A percentile compares a stretch with the other conserved stretches of the same genome.
phyloP scores from a whole-genome alignment of 2,329 filamentous ascomycete genomes.

The Epichloe aotearoae region DNA sequence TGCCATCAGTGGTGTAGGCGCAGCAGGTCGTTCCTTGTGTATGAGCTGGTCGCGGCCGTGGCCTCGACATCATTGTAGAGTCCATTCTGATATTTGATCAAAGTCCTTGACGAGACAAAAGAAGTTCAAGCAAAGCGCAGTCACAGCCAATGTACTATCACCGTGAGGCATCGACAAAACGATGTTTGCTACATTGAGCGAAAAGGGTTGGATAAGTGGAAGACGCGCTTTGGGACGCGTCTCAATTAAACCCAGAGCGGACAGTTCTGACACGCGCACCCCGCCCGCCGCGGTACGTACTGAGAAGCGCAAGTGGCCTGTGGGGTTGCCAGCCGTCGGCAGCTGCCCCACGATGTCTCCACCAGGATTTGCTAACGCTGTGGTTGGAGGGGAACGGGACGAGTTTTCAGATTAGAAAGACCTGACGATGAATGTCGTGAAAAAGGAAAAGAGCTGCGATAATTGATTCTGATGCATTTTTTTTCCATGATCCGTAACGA shows the following conservation, averaged over 20 bases:
- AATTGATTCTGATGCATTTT: neutral
- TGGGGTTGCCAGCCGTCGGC: neutral
- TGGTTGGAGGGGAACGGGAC: neutral
- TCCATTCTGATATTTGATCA: conserved; percentile 14
- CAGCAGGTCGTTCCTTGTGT: conserved; percentile 78
- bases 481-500: no score
- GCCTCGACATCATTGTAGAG: conserved; percentile 25
- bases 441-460: neutral
- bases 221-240: conserved; percentile 30
- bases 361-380: neutral
- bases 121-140: neutral
- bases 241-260: conserved; percentile 6
- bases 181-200: neutral
- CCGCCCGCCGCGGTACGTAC: conserved; percentile 1
- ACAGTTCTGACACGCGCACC: neutral
- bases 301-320: neutral
- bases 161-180: neutral
- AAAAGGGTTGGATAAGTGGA: neutral
- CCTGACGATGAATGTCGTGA: neutral
- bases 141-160: neutral
- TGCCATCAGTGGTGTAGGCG: conserved; percentile 80
- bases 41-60: conserved; percentile 57
- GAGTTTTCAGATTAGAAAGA: neutral
- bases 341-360: conserved; percentile 2
- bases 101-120: neutral